These are phyloP conservation scores for Antarctomyces pellizariae DNA, from an alignment of 495 filamentous ascomycete genomes.

Conservation along the genomic window DNA sequence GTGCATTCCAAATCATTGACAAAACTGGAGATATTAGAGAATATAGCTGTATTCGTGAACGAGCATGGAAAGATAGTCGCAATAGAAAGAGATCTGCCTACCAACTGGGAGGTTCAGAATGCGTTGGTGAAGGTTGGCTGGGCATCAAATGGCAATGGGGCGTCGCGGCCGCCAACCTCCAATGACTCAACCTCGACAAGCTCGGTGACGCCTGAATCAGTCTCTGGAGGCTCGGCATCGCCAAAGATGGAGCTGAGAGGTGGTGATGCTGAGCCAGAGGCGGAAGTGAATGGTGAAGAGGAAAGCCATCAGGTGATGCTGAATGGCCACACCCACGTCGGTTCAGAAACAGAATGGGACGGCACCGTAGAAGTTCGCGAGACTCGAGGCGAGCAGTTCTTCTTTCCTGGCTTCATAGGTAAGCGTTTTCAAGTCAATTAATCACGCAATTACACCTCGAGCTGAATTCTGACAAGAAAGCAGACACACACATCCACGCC, in stretches of 20 bases:
- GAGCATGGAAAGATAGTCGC: conserved; percentile 39
- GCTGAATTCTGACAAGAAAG: conserved; percentile 4
- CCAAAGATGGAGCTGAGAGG: no score
- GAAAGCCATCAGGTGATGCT: conserved; percentile 7
- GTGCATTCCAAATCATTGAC: conserved; percentile 30
- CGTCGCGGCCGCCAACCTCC: no score
- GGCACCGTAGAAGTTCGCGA: conserved; percentile 13
- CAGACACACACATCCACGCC: conserved; percentile 88
- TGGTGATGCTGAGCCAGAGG: no score
- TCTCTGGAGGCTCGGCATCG: no score
- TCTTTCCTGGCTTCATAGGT: conserved; percentile 91
- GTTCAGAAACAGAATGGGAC: conserved; percentile 17
- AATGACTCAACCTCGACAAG: no score
- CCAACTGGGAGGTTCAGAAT: conserved; percentile 5
- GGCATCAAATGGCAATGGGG: no score
- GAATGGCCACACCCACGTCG: conserved; percentile 12
- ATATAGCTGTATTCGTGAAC: conserved; percentile 43
- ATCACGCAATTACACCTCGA: conserved; percentile 5
- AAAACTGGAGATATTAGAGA: conserved; percentile 30
- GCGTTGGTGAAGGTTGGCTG: conserved; percentile 10
- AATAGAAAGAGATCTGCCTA: conserved; percentile 18
- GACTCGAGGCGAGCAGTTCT: conserved; percentile 40
- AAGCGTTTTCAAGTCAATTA: not conserved
- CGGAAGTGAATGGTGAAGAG: conserved; percentile 8
- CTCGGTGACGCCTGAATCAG: no score